Evolutionary conservation across 768 basidiomycete genomes (phyloP).

Genomic region (Pisolithus marmoratus): DNA sequence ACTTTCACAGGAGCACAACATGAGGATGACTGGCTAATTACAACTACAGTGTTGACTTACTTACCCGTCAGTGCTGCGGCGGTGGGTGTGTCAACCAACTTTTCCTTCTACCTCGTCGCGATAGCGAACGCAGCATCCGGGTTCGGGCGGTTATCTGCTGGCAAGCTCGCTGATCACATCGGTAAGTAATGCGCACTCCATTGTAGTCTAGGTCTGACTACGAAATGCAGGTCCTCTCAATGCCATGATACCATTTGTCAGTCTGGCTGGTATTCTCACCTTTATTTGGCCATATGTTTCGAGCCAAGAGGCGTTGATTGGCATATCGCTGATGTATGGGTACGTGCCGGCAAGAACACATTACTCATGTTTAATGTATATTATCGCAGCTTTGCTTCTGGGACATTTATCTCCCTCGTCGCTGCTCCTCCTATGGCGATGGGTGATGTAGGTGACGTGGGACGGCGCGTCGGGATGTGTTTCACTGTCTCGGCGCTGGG

Average conservation of each 20-base stretch:
- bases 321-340: conserved; percentile 60
- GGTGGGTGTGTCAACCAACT: conserved; percentile 35
- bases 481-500: too few relatives aligned
- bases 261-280: conserved; percentile 51
- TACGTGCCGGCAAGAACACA: conserved; percentile 21
- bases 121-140: conserved; percentile 64
- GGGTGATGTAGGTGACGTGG: too few relatives aligned
- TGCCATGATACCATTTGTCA: conserved; percentile 59
- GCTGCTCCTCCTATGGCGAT: too few relatives aligned
- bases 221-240: conserved; percentile 51
- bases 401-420: too few relatives aligned
- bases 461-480: too few relatives aligned
- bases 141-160: conserved; percentile 53
- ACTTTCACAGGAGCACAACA: background rate
- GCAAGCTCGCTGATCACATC: conserved; percentile 48
- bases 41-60: conserved; percentile 52
- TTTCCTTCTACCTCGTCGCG: conserved; percentile 61
- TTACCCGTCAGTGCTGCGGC: conserved; percentile 35
- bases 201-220: background rate
- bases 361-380: too few relatives aligned
- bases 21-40: conserved; percentile 2
- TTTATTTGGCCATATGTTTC: conserved; percentile 66
- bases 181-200: conserved; percentile 27
- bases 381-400: too few relatives aligned
- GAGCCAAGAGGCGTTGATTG: conserved; percentile 40